Percentiles rank a stretch among this genome's conserved stretches.
phyloP scores from a whole-genome alignment of 2,329 filamentous ascomycete genomes.

The Phialophora macrospora region DNA sequence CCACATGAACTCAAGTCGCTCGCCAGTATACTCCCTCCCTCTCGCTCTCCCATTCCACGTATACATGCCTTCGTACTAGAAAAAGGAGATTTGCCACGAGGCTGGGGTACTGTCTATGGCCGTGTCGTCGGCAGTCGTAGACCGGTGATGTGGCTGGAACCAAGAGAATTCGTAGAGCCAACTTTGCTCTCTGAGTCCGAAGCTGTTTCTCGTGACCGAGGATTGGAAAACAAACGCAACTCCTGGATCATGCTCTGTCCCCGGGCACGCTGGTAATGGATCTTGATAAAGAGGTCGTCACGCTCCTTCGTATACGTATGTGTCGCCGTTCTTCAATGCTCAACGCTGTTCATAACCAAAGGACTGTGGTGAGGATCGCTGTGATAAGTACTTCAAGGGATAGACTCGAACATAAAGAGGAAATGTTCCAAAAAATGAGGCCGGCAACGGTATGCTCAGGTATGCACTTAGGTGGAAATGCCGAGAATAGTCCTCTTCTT shows the following conservation, averaged over 20 bases:
- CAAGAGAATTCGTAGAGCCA: conserved; percentile 32
- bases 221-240: conserved; percentile 21
- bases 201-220: conserved; percentile 24
- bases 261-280: conserved; percentile 20
- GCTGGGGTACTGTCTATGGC: conserved; percentile 33
- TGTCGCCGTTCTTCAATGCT: conserved; percentile 22
- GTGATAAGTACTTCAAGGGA: conserved; percentile 20
- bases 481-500: conserved; percentile 55
- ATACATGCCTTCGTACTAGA: conserved; percentile 30
- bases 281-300: conserved; percentile 19
- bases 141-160: conserved; percentile 27
- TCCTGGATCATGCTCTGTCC: conserved; percentile 30
- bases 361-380: conserved; percentile 26
- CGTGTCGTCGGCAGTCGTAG: conserved; percentile 26
- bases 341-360: conserved; percentile 27
- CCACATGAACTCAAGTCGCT: conserved; percentile 14
- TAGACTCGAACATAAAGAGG: conserved; percentile 19
- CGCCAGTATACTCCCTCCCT: conserved; percentile 21
- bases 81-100: conserved; percentile 35
- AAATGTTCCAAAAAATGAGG: not conserved
- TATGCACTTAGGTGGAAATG: conserved; percentile 41
- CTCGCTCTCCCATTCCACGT: conserved; percentile 20
- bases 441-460: not conserved
- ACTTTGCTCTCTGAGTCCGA: conserved; percentile 24
- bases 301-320: conserved; percentile 8